phyloP scores from a whole-genome alignment of 78 protist species.

The Tieghemostelium lacteum region DNA sequence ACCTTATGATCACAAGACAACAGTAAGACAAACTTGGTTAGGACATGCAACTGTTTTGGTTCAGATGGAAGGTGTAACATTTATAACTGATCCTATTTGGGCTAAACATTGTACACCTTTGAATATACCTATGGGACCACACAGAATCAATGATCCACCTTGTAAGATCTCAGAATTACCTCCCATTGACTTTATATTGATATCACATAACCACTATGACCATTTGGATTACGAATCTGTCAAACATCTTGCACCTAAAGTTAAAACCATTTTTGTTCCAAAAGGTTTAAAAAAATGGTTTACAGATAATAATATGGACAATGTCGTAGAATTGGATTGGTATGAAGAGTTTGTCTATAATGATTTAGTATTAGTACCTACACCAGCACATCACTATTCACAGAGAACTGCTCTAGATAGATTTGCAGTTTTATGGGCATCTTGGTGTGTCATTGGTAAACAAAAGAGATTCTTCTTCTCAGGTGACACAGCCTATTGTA shows the following conservation, averaged over 20 bases:
- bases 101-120: conserved; percentile 63
- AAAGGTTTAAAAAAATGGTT: conserved; percentile 60
- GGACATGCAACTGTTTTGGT: conserved; percentile 71
- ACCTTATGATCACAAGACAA: neutral
- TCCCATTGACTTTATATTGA: conserved; percentile 42
- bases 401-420: conserved; percentile 13
- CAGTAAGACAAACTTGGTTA: conserved; percentile 54
- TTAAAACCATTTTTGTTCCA: conserved; percentile 56
- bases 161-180: conserved; percentile 66
- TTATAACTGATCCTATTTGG: conserved; percentile 81
- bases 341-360: conserved; percentile 46
- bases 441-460: conserved; percentile 47
- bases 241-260: neutral
- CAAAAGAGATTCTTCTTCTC: conserved; percentile 28
- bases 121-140: conserved; percentile 49
- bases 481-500: conserved; percentile 80
- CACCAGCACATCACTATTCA: conserved; percentile 53
- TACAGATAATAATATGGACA: neutral
- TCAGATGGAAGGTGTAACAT: conserved; percentile 64
- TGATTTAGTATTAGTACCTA: conserved; percentile 7
- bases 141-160: conserved; percentile 27
- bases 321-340: conserved; percentile 73
- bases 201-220: conserved; percentile 77
- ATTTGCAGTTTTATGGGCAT: conserved; percentile 28
- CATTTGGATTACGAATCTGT: conserved; percentile 49